Evolutionary conservation across 805 yeast genomes (phyloP).

Genomic region (Candida parachauliodes): DNA sequence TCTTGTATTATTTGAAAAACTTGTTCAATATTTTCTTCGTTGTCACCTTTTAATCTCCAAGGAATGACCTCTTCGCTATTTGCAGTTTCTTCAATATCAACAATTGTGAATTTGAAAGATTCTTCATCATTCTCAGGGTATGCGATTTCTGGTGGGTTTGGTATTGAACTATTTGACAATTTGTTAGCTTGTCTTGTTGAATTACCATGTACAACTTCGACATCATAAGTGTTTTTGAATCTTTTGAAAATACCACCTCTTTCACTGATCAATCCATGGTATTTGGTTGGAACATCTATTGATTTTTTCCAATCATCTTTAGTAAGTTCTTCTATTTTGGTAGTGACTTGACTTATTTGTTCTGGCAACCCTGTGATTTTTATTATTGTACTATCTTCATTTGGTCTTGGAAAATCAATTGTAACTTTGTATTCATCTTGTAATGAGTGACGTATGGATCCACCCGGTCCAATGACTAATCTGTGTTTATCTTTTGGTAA

Average conservation of each 20-base stretch:
- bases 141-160: slow-evolving; percentile 46
- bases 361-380: slow-evolving; percentile 65
- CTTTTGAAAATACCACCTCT: slow-evolving; percentile 60
- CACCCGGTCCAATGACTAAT: slow-evolving; percentile 76
- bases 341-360: slow-evolving; percentile 58
- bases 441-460: slow-evolving; percentile 65
- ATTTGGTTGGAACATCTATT: slow-evolving; percentile 53
- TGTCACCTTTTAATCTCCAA: slow-evolving; percentile 63
- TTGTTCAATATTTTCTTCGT: slow-evolving; percentile 43
- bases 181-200: slow-evolving; percentile 47
- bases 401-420: slow-evolving; percentile 63
- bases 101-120: slow-evolving; percentile 44
- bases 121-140: slow-evolving; percentile 34
- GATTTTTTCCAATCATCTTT: slow-evolving; percentile 55
- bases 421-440: slow-evolving; percentile 66
- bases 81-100: slow-evolving; percentile 26
- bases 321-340: slow-evolving; percentile 56
- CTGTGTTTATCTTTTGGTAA: slow-evolving; percentile 75
- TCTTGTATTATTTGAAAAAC: slow-evolving; percentile 51
- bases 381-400: slow-evolving; percentile 48
- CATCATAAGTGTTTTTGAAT: slow-evolving; percentile 49
- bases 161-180: slow-evolving; percentile 41
- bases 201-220: slow-evolving; percentile 59
- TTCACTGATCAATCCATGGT: slow-evolving; percentile 62
- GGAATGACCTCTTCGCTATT: slow-evolving; percentile 39